Base-by-base conservation (phyloP, 176 grass and related monocot species). In the Musa troglodytarum region DNA sequence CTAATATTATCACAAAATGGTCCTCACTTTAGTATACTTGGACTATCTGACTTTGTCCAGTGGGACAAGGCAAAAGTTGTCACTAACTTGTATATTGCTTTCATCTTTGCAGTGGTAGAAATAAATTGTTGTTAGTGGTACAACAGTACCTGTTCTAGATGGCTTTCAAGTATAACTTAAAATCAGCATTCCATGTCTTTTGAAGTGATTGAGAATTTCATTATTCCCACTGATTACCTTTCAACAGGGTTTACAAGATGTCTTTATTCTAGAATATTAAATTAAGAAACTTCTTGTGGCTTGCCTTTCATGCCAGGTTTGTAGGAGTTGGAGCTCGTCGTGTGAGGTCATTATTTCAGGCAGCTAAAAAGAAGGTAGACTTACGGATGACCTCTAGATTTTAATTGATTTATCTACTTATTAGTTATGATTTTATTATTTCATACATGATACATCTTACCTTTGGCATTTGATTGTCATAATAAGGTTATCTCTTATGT, bases 311-410 rank as follows among this genome's bases (percentile, higher is more conserved):
- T 92, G 55, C 53, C 73, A 99, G 96, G 96, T 99, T 99, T 92
- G 96, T 99, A 80, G 96, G 96, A 76, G 96, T 99, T 79, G 96
- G 96, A 81, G 96, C 96, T 75, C 88, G 91, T 71, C 88, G 96
- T 74, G 96, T 99, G 17, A 92, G 96, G 52, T 94, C 96, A 49
- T 75, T 99, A 77, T 99, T 99, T 92, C 96, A 99, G 81, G 88
- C 88, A 74, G 96, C 96, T 81, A 99, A 99, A 85, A 99, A 95
- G 81, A 99, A 99, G 86, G 96, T 99, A 57, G 63, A 9, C 56
- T 75, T 73, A 12, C 58, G 10, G 52, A 25, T 80, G 69, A 28
- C 52, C 61, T 24, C 43, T 73, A 29, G 1, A 75, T 49, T 23
- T 73, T 53, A 17, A 19, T 72, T 17, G 20, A 12, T 69, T 8